These are phyloP conservation scores for Hericium erinaceus DNA, from an alignment of 768 basidiomycete species.

Conservation along the genomic window DNA sequence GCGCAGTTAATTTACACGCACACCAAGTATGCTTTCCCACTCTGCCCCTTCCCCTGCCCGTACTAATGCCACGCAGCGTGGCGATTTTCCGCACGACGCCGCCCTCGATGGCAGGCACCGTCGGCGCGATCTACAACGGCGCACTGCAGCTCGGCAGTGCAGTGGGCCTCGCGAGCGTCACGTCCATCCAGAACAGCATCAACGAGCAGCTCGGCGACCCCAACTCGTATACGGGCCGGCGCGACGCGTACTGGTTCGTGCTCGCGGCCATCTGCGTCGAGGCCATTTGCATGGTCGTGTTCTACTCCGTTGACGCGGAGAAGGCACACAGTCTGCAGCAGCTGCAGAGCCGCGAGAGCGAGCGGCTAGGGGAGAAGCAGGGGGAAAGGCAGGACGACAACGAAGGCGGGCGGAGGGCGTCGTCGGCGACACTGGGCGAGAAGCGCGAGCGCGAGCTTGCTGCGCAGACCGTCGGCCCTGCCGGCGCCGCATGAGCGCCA, in stretches of 20 bases:
- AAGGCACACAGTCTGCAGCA: neutral
- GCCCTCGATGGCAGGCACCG: slow-evolving; percentile 39
- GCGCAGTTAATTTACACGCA: slow-evolving; percentile 36
- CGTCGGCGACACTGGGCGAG: too few species aligned
- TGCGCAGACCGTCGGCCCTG: too few species aligned
- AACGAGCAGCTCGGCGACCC: slow-evolving; percentile 18
- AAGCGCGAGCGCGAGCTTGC: too few species aligned
- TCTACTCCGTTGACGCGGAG: slow-evolving; percentile 19
- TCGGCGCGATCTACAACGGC: slow-evolving; percentile 47
- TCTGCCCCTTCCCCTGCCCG: neutral
- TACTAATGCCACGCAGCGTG: slow-evolving; percentile 24
- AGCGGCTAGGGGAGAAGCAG: neutral
- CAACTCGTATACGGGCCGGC: slow-evolving; percentile 26
- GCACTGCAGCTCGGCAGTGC: slow-evolving; percentile 46
- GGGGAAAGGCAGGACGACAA: neutral
- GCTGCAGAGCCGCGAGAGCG: neutral
- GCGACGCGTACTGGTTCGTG: slow-evolving; percentile 35
- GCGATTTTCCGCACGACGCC: slow-evolving; percentile 42
- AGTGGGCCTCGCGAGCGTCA: slow-evolving; percentile 38
- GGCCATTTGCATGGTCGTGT: slow-evolving; percentile 23
- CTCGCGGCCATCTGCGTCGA: slow-evolving; percentile 27
- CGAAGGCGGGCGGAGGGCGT: too few species aligned
- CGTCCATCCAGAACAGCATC: slow-evolving; percentile 39
- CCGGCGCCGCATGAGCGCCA: too few species aligned
- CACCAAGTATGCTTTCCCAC: slow-evolving; percentile 31